Percentiles rank a stretch among this genome's conserved stretches.
phyloP scores from a whole-genome alignment of 2,329 filamentous ascomycete genomes.

The Clathrospora elynae region DNA sequence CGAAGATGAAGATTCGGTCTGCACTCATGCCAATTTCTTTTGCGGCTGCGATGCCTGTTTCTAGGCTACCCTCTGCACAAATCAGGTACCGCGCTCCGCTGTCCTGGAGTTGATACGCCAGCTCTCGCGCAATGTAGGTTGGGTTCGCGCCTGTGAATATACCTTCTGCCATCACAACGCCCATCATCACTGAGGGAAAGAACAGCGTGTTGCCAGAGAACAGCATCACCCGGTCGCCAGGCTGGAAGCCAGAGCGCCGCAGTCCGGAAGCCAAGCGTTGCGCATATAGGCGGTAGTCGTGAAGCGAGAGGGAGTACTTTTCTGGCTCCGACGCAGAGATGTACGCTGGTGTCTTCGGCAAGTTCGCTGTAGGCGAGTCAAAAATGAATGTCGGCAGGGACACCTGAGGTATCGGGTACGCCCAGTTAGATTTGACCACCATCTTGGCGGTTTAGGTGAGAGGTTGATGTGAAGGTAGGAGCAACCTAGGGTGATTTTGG shows the following conservation, averaged over 20 bases:
- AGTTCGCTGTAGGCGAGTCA: conserved; percentile 53
- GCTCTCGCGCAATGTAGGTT: conserved; percentile 68
- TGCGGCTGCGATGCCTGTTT: conserved; percentile 70
- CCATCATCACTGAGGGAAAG: conserved; percentile 72
- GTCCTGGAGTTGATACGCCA: conserved; percentile 76
- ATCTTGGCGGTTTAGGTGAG: conserved; percentile 41
- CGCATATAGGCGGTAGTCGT: conserved; percentile 70
- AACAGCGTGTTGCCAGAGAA: conserved; percentile 76
- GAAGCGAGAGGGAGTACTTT: conserved; percentile 67
- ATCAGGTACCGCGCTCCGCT: conserved; percentile 71
- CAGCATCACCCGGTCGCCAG: conserved; percentile 71
- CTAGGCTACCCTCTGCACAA: conserved; percentile 63
- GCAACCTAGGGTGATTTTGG: background rate
- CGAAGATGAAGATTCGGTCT: conserved; percentile 68
- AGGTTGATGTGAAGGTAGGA: background rate
- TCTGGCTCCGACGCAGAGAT: conserved; percentile 71
- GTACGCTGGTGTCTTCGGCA: conserved; percentile 57
- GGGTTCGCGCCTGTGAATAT: conserved; percentile 80
- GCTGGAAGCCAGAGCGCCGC: conserved; percentile 65
- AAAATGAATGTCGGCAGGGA: conserved; percentile 58
- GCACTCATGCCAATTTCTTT: conserved; percentile 60
- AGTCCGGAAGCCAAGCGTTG: conserved; percentile 75
- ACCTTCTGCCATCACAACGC: conserved; percentile 76
- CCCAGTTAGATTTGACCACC: conserved; percentile 60
- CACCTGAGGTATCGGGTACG: conserved; percentile 53